phyloP scores from a whole-genome alignment of 768 basidiomycete species.

The Tricholoma terreum region DNA sequence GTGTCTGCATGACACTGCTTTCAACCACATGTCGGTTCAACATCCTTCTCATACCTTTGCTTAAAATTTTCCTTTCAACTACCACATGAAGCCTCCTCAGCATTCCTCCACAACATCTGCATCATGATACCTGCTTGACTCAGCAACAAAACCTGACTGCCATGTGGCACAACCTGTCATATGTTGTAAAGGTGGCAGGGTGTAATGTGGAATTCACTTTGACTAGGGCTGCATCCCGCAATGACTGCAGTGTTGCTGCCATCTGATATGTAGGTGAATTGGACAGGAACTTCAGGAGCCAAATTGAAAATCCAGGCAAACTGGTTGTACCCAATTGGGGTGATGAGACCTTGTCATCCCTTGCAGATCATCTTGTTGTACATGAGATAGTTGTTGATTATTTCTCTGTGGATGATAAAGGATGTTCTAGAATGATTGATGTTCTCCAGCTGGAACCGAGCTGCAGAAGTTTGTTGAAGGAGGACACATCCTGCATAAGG shows the following conservation, averaged over 20 bases:
- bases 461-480: not conserved
- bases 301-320: not conserved
- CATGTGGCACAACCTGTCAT: not conserved
- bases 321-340: not conserved
- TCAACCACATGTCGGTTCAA: no score
- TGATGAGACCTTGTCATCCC: not conserved
- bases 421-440: not conserved
- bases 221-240: not conserved
- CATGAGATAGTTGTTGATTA: not conserved
- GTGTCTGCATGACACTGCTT: no score
- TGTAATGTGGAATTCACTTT: not conserved
- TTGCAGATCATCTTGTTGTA: not conserved
- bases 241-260: not conserved
- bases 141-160: not conserved
- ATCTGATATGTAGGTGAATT: not conserved
- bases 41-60: no score
- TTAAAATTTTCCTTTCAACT: no score
- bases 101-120: not conserved
- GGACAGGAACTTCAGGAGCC: not conserved
- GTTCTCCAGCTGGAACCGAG: not conserved
- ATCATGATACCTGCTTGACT: not conserved
- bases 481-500: not conserved
- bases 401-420: not conserved
- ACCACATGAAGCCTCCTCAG: not conserved
- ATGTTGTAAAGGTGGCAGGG: not conserved